These are phyloP conservation scores for Aspergillus diversus DNA, from an alignment of 495 filamentous ascomycete species.

Conservation along the genomic window DNA sequence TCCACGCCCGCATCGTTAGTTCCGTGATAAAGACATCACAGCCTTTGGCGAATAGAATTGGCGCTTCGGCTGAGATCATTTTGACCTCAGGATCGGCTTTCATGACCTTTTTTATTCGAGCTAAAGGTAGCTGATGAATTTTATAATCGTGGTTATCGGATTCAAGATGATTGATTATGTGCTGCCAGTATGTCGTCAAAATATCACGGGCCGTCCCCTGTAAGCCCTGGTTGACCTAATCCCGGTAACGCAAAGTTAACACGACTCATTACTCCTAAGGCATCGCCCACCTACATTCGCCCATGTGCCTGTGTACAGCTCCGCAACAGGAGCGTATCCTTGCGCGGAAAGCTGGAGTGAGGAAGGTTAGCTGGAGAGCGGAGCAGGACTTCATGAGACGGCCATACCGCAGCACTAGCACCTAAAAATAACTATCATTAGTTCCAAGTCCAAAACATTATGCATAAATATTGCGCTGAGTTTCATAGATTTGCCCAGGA, in stretches of 20 bases:
- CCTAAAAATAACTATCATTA: slow-evolving; percentile 51
- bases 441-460: not conserved
- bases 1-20: slow-evolving; percentile 99
- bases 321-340: slow-evolving; percentile 80
- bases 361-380: slow-evolving; percentile 20
- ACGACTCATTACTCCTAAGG: slow-evolving; percentile 1
- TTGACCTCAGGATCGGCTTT: slow-evolving; percentile 99
- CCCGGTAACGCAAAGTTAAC: slow-evolving; percentile 22
- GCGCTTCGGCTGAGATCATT: slow-evolving; percentile 98
- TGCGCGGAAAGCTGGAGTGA: slow-evolving; percentile 64
- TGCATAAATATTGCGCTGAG: not conserved
- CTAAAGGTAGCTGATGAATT: slow-evolving; percentile 90
- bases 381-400: not conserved
- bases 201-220: slow-evolving; percentile 94
- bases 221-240: slow-evolving; percentile 90
- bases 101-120: slow-evolving; percentile 99
- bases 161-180: slow-evolving; percentile 93
- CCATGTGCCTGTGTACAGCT: slow-evolving; percentile 92
- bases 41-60: slow-evolving; percentile 97
- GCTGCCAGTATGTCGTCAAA: slow-evolving; percentile 97
- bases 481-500: not conserved
- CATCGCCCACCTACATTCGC: slow-evolving; percentile 70
- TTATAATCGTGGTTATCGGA: slow-evolving; percentile 97
- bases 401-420: slow-evolving; percentile 78
- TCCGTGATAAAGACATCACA: slow-evolving; percentile 99